Base-by-base conservation (phyloP, 176 grass and related monocot genomes). In the Ensete glaucum region DNA sequence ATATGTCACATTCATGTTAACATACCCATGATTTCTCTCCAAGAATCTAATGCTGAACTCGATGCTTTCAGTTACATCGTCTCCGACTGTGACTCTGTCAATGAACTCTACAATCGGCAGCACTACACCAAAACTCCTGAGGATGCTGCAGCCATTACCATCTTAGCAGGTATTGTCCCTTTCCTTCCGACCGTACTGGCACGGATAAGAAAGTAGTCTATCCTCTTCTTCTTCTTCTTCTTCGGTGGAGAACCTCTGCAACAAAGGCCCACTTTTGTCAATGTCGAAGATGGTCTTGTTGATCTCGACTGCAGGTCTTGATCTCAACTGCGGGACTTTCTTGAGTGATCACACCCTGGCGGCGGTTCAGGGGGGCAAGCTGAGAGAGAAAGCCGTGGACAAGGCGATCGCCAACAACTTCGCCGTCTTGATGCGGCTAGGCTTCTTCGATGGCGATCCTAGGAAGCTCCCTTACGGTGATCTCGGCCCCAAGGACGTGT, bases 371-470 rank as follows among this genome's bases (percentile, higher is more conserved):
- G 70, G 83, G 26, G 86, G 84, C 0, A 83, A 87, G 67, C 34
- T 96, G 53, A 56, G 80, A 17, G 82, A 92, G 79, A 55, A 73
- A 0, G 89, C 89, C 79, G 59, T 96, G 2, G 52, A 96, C 57
- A 87, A 78, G 64, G 92, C 89, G 9, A 20, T 92, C 12, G 51
- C 9, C 2, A 96, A 96, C 83, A 87, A 87, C 65, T 82, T 92
- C 62, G 43, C 81, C 9, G 54, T 77, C 17, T 74, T 85, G 57
- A 89, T 96, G 81, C 77, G 92, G 0, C 87, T 96, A 5, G 89
- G 92, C 13, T 87, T 89, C 82, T 96, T 96, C 79, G 72, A 96
- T 27, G 89, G 92, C 22, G 85, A 87, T 69, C 89, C 92, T 1
- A 22, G 71, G n/a, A 7, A 26, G 57, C 73, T 68, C 25, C 1